Evolutionary conservation across 1,284 basidiomycete genomes (phyloP).

Genomic region (Apiotrichum sp.): DNA sequence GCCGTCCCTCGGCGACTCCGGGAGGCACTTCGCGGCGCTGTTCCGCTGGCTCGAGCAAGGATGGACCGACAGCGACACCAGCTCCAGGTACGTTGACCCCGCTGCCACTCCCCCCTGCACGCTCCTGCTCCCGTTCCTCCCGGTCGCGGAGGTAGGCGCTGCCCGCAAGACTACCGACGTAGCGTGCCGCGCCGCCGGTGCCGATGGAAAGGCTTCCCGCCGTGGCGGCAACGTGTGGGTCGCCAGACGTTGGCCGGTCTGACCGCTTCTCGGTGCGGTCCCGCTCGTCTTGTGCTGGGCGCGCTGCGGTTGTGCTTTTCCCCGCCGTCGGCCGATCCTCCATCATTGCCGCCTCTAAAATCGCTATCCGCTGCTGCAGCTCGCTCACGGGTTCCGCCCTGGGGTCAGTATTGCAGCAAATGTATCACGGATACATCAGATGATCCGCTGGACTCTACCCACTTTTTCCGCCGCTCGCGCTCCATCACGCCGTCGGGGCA

Average conservation of each 20-base stretch:
- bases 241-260: neutral
- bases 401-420: neutral
- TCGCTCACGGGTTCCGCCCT: neutral
- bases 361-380: conserved; percentile 3
- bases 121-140: neutral
- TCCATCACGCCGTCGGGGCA: conserved; percentile 16
- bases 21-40: neutral
- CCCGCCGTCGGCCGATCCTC: neutral
- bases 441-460: neutral
- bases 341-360: conserved; percentile 4
- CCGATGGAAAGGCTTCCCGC: conserved; percentile 36
- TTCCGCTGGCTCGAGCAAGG: neutral
- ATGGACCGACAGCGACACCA: too few relatives aligned
- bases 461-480: conserved; percentile 5
- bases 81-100: too few relatives aligned
- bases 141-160: conserved; percentile 31
- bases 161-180: conserved; percentile 33
- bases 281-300: neutral
- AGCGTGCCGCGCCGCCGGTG: conserved; percentile 33
- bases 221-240: neutral
- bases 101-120: too few relatives aligned
- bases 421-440: neutral
- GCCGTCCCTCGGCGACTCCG: neutral
- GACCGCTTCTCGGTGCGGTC: neutral
- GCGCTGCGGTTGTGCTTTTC: neutral